A percentile compares a stretch with the other conserved stretches of the same genome.
These are phyloP conservation scores for Saturnispora halmiae DNA, from an alignment of 805 yeast species.

Conservation along the genomic window DNA sequence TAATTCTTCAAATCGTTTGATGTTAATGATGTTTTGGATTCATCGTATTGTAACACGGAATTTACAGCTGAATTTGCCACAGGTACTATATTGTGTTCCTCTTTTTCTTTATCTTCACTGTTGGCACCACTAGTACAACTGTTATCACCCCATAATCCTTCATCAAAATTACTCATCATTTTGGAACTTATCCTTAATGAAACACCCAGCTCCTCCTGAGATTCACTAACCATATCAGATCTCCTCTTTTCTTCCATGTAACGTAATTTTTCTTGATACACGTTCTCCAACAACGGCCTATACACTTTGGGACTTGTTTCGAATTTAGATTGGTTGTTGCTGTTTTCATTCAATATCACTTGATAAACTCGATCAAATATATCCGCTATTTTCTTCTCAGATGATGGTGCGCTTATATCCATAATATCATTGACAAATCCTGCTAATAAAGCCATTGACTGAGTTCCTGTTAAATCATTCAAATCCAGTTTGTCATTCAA, in stretches of 20 bases:
- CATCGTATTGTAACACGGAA: no score
- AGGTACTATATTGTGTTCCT: no score
- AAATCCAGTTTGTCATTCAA: slow-evolving; percentile 17
- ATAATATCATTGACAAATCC: slow-evolving; percentile 23
- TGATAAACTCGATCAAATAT: slow-evolving; percentile 4
- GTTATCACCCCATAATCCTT: slow-evolving; percentile 7
- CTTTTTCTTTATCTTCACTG: neutral
- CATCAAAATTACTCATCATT: slow-evolving; percentile 25
- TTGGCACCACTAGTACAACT: no score
- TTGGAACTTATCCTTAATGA: slow-evolving; percentile 22
- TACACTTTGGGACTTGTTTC: slow-evolving; percentile 3
- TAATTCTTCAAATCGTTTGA: slow-evolving; percentile 9
- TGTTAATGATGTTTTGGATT: slow-evolving; percentile 1
- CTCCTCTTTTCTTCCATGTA: slow-evolving; percentile 6
- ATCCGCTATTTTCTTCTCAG: neutral
- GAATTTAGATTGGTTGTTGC: no score
- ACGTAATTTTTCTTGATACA: neutral
- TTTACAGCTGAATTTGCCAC: no score
- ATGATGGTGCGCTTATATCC: slow-evolving; percentile 11
- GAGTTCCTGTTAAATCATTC: slow-evolving; percentile 20
- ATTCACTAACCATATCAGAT: slow-evolving; percentile 12
- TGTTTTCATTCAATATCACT: neutral
- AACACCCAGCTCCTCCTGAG: slow-evolving; percentile 25
- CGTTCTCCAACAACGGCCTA: slow-evolving; percentile 5
- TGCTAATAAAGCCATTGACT: slow-evolving; percentile 24